Conservation (phyloP, 768 basidiomycete genomes). For the Grammothele lineata region DNA sequence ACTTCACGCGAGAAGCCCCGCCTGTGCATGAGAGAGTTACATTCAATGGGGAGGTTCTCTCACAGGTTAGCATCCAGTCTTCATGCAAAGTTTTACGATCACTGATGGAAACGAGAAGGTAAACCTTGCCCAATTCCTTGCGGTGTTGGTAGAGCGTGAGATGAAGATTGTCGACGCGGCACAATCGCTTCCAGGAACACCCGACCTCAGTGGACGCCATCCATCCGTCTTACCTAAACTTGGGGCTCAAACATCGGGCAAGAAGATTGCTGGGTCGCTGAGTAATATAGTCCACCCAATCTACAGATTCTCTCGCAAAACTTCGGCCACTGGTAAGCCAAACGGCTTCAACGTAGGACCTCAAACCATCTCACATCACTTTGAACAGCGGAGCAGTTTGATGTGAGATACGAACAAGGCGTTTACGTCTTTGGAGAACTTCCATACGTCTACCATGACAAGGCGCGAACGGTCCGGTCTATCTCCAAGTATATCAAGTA, state of each 20-base stretch:
- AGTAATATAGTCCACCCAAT: neutral
- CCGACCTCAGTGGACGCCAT: neutral
- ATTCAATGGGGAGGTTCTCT: conserved; percentile 8
- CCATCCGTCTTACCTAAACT: neutral
- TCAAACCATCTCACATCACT: neutral
- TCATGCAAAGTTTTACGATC: too few relatives aligned
- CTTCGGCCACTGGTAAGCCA: conserved; percentile 8
- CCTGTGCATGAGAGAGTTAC: neutral
- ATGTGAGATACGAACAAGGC: conserved; percentile 19
- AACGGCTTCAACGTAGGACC: neutral
- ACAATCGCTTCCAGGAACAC: neutral
- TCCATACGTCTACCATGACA: conserved; percentile 24
- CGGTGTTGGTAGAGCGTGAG: conserved; percentile 3
- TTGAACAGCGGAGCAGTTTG: conserved; percentile 15
- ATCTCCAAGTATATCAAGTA: conserved; percentile 67
- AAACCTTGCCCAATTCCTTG: conserved; percentile 11
- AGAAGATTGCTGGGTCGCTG: too few relatives aligned
- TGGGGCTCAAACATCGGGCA: neutral
- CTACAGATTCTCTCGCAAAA: neutral
- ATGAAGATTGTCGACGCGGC: too few relatives aligned
- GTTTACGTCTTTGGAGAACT: conserved; percentile 31
- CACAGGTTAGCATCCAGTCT: neutral
- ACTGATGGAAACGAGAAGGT: neutral
- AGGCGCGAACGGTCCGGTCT: conserved; percentile 9
- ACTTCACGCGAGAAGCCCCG: neutral